Percentiles rank a stretch among this genome's conserved stretches.
These are phyloP conservation scores for Tetrahymena malaccensis DNA, from an alignment of 73 alveolate species.

Conservation along the genomic window DNA sequence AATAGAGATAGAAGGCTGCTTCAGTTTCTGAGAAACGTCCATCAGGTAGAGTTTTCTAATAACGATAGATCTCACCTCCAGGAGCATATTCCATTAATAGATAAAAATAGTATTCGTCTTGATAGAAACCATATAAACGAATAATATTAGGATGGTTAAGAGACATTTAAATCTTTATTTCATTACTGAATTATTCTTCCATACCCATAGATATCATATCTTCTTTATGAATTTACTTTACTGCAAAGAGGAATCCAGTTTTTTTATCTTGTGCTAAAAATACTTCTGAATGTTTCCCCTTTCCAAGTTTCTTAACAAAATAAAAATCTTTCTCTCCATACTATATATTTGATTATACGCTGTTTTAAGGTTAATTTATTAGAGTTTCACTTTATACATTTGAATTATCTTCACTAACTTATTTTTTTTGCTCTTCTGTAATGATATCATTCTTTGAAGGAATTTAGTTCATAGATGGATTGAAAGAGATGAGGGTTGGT, in stretches of 20 bases:
- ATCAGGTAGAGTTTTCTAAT: conserved; percentile 39
- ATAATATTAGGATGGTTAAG: conserved; percentile 80
- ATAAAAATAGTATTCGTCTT: conserved; percentile 87
- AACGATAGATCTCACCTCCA: conserved; percentile 84
- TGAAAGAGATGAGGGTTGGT: not conserved
- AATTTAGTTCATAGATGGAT: not conserved
- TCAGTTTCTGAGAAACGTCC: conserved; percentile 21
- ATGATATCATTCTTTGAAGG: not conserved
- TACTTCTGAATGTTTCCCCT: not conserved
- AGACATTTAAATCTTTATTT: conserved; percentile 84
- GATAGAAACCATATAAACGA: conserved; percentile 82
- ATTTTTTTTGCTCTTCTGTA: not conserved
- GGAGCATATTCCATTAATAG: conserved; percentile 89
- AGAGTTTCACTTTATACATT: not conserved
- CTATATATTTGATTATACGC: not conserved
- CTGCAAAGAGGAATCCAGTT: not conserved
- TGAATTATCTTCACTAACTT: not conserved
- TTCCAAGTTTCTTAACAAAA: not conserved
- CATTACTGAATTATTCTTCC: conserved; percentile 86
- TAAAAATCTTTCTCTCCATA: not conserved
- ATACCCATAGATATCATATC: conserved; percentile 13
- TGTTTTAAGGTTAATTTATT: too few relatives aligned
- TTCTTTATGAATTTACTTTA: not conserved
- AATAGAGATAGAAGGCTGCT: conserved; percentile 23
- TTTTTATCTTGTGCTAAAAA: not conserved